Conservation (phyloP, 2,329 filamentous ascomycete species). For the Aspergillus sp. region DNA sequence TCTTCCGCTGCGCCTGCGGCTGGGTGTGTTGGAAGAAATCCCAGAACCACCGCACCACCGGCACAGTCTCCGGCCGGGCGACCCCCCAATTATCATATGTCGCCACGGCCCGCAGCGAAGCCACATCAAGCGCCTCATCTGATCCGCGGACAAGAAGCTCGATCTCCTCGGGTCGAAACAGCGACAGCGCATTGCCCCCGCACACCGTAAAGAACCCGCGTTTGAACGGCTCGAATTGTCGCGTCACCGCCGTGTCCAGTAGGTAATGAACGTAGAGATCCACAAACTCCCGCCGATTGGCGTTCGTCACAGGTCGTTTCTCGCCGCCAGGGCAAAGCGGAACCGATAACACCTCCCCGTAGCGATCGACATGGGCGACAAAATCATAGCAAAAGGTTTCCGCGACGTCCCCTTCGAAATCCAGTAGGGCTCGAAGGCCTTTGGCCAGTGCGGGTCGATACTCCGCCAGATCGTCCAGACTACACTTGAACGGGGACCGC, state of each 20-base stretch:
- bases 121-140: conserved; percentile 77
- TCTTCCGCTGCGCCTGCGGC: conserved; percentile 68
- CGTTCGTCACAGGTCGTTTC: conserved; percentile 72
- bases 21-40: conserved; percentile 67
- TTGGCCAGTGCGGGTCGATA: conserved; percentile 72
- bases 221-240: conserved; percentile 92
- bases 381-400: conserved; percentile 79
- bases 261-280: conserved; percentile 78
- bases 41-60: conserved; percentile 85
- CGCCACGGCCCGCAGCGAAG: conserved; percentile 71
- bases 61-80: conserved; percentile 54
- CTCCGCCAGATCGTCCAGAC: conserved; percentile 77
- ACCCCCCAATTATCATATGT: conserved; percentile 77
- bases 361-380: conserved; percentile 71
- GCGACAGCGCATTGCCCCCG: conserved; percentile 78
- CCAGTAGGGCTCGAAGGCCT: conserved; percentile 72
- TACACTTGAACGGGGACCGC: conserved; percentile 64
- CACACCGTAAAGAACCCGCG: conserved; percentile 91
- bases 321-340: conserved; percentile 74
- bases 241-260: conserved; percentile 71
- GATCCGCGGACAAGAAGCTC: conserved; percentile 83
- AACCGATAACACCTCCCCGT: conserved; percentile 64
- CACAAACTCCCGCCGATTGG: conserved; percentile 81
- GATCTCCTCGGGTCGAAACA: conserved; percentile 89
- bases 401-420: conserved; percentile 82